Evolutionary conservation across 2,329 filamentous ascomycete species (phyloP), one percentile per base, ranked within the genome.

Genomic region (Neopestalotiopsis rosae): DNA sequence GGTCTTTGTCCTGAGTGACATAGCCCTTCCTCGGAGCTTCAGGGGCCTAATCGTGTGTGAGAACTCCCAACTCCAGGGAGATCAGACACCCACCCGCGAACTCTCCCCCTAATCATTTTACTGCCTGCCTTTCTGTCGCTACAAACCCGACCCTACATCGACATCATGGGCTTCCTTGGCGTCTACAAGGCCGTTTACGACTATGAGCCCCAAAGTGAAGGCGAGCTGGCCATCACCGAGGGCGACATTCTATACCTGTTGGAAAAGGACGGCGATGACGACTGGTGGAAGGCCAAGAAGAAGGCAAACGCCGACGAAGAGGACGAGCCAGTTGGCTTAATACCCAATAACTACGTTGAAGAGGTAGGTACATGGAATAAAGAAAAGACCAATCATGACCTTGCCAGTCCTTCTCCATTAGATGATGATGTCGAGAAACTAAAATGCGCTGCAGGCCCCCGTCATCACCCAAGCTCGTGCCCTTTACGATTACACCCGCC

Each of bases 281-380:
- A 94, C 79, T 98, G 96, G 96, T 98, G 96, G 96, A 96, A 91
- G 81, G 94, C 93, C 62, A 97, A 97, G 86, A 97, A 97, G 86
- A 94, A 91, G 83, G 94, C 94, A 72, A 89, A 88, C 40, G 87
- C 85, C 32, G 93, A 95, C 49, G 94, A 97, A 58, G 94, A 97
- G 57, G 95, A 97, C 58, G 95, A 98, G 81, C 95, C 95, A 3
- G 90, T 94, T 74, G 95, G 95, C 70, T 83, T 98, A 78, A 91
- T 99, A 69, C 96, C 96, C 14, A 95, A 93, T 79, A 99, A 98
- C 80, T 99, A 99, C 80, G 88, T 99, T 68, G 92, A 98, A 84
- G 90, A 97, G 91, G 94, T 97, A 69, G 24, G 40, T n/a, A 38
- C 42, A 65, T 38, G 20, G 42, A 49, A 56, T 14, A 49, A 13